These are phyloP conservation scores for Fonsecaea nubica DNA, from an alignment of 2,329 filamentous ascomycete genomes.

Conservation along the genomic window DNA sequence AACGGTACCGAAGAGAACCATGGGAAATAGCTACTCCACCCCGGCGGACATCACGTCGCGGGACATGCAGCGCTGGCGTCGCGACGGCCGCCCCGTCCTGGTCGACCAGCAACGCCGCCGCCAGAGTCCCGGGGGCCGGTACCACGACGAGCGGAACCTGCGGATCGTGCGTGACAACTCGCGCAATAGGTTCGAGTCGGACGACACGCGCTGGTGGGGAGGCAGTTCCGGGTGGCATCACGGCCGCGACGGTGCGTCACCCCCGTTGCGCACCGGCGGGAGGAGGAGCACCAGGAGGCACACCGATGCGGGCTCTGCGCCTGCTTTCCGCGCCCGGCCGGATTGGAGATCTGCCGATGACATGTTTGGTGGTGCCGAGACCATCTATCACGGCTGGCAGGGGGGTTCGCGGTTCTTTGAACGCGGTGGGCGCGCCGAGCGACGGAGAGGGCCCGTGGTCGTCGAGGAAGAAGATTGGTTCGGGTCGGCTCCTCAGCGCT, in stretches of 20 bases:
- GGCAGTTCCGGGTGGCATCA: not conserved
- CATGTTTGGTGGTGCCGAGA: not conserved
- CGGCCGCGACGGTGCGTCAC: not conserved
- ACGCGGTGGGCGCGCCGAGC: not conserved
- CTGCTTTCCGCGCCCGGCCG: not conserved
- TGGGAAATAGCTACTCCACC: not conserved
- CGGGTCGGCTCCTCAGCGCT: not conserved
- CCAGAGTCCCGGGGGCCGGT: not conserved
- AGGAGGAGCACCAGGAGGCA: not conserved
- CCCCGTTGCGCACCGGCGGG: not conserved
- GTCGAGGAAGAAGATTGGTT: not conserved
- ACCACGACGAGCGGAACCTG: not conserved
- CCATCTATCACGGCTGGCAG: not conserved
- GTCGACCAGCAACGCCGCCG: not conserved
- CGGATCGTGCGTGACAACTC: not conserved
- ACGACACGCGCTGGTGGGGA: not conserved
- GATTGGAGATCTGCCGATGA: not conserved
- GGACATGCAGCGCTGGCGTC: not conserved
- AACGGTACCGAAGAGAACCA: not conserved
- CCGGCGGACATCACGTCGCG: not conserved
- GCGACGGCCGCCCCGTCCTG: not conserved
- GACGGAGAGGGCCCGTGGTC: not conserved
- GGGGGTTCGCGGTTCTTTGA: not conserved
- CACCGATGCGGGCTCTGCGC: not conserved
- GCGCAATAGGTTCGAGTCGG: not conserved